Percentiles rank a stretch among this genome's conserved stretches.
Evolutionary conservation across 768 basidiomycete species (phyloP).

Genomic region (Trametes maxima): DNA sequence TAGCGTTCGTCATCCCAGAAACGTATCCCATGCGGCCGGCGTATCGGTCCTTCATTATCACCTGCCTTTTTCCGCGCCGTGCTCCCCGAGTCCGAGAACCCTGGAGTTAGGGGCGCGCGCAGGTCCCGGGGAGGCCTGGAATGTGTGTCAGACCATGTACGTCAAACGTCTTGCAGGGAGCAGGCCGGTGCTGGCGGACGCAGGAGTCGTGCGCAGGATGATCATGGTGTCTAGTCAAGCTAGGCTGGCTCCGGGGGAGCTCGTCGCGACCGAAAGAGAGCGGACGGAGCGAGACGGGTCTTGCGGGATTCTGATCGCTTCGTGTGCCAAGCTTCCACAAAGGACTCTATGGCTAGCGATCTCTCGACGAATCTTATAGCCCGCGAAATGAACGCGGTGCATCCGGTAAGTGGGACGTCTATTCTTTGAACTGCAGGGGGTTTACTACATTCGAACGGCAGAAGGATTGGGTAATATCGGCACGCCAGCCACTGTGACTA

Average conservation of each 20-base stretch:
- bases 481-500: not conserved
- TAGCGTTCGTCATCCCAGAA: too few species aligned
- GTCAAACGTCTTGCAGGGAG: not conserved
- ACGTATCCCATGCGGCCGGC: too few species aligned
- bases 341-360: not conserved
- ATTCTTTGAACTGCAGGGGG: not conserved
- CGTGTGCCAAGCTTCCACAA: not conserved
- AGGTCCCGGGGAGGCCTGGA: not conserved
- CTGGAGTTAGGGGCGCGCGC: too few species aligned
- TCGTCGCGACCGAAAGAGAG: not conserved
- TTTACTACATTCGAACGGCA: not conserved
- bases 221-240: not conserved
- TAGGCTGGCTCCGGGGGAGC: not conserved
- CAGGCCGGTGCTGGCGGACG: not conserved
- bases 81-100: too few species aligned
- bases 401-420: not conserved
- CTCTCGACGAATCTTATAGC: not conserved
- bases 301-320: conserved; percentile 1
- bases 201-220: not conserved
- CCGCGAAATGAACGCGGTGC: not conserved
- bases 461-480: not conserved
- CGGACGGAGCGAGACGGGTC: not conserved
- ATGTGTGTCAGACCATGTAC: not conserved
- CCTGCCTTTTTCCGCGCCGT: too few species aligned
- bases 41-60: too few species aligned